Conservation (phyloP, 495 filamentous ascomycete genomes). For the Penicillium fimorum region DNA sequence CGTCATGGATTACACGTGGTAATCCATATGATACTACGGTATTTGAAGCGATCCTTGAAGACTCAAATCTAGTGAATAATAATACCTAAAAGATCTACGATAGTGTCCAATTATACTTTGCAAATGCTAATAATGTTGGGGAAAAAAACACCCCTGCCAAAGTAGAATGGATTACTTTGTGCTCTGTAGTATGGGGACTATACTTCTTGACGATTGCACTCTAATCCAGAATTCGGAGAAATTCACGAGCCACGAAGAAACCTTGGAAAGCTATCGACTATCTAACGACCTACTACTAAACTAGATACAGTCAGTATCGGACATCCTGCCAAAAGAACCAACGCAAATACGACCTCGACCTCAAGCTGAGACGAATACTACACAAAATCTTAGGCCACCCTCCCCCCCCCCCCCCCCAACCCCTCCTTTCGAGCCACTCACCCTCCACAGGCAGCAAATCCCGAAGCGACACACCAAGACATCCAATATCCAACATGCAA, state of each 20-base stretch:
- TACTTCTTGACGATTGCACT: background rate
- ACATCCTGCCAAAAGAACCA: background rate
- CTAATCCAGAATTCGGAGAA: constrained; percentile 11
- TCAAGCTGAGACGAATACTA: background rate
- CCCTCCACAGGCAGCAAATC: background rate
- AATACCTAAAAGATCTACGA: constrained; percentile 6
- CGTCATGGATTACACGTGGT: background rate
- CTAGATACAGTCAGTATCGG: background rate
- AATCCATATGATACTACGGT: background rate
- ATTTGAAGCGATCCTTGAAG: background rate
- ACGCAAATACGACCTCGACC: background rate
- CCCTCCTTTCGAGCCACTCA: background rate
- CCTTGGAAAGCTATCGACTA: background rate
- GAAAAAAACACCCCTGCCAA: background rate
- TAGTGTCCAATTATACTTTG: constrained; percentile 4
- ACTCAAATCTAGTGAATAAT: background rate
- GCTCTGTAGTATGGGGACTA: background rate
- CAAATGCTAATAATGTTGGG: background rate
- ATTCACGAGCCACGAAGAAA: constrained; percentile 3
- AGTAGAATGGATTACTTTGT: background rate
- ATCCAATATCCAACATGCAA: background rate
- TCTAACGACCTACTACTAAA: background rate
- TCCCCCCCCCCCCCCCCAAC: too few relatives aligned
- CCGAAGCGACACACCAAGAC: background rate
- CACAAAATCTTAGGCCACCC: background rate